Conservation (phyloP, 805 yeast genomes). For the Lachancea thermotolerans region DNA sequence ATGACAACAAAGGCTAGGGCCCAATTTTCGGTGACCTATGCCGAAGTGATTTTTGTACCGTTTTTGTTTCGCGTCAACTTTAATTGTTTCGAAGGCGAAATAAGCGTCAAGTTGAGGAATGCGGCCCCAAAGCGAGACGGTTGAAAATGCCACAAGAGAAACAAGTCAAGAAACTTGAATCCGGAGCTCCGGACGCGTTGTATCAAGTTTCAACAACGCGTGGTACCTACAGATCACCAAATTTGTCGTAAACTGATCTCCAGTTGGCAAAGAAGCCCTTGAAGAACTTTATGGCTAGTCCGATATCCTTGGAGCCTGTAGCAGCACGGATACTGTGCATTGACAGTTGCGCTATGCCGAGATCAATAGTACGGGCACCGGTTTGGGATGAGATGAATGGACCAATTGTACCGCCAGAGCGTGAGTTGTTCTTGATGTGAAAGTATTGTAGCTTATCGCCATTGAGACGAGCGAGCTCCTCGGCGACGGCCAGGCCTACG, state of each 20-base stretch:
- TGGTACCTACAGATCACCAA: constrained; percentile 38
- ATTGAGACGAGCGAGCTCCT: constrained; percentile 59
- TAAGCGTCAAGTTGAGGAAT: too few relatives aligned
- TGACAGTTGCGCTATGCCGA: constrained; percentile 77
- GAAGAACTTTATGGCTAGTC: constrained; percentile 66
- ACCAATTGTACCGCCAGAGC: constrained; percentile 88
- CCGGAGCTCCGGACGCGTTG: too few relatives aligned
- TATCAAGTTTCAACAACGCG: too few relatives aligned
- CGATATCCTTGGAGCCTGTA: constrained; percentile 70
- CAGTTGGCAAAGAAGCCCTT: constrained; percentile 61
- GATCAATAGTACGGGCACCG: constrained; percentile 70
- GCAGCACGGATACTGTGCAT: constrained; percentile 87
- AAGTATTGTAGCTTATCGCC: constrained; percentile 68
- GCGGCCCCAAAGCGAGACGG: too few relatives aligned
- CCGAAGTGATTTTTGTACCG: too few relatives aligned
- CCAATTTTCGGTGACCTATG: too few relatives aligned
- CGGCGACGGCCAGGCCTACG: constrained; percentile 61
- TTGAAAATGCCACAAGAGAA: too few relatives aligned
- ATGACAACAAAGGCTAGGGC: not conserved
- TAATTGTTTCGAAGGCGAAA: too few relatives aligned
- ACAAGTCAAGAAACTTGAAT: too few relatives aligned
- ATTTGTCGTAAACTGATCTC: constrained; percentile 51
- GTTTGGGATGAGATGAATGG: constrained; percentile 58
- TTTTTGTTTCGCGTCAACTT: too few relatives aligned
- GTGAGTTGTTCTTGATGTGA: constrained; percentile 78